These are phyloP conservation scores for Lipomyces spencermartinsiae DNA, from an alignment of 805 yeast species.

Conservation along the genomic window DNA sequence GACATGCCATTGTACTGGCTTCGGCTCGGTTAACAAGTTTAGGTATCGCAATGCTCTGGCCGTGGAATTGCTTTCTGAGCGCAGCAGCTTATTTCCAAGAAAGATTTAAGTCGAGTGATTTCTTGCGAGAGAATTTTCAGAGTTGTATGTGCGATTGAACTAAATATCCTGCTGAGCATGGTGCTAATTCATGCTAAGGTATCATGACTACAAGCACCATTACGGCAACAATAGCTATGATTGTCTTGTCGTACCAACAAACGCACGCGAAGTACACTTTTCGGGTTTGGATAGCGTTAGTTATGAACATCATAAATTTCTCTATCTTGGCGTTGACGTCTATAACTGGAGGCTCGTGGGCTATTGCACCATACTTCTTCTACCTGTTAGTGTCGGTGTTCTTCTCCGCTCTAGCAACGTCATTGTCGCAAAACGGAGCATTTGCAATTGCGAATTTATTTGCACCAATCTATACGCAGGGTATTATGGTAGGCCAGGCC, in stretches of 20 bases:
- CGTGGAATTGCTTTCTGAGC: conserved; percentile 91
- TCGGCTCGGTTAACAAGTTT: neutral
- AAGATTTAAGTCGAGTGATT: conserved; percentile 55
- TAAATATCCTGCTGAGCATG: conserved; percentile 18
- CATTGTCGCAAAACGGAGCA: conserved; percentile 86
- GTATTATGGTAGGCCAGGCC: conserved; percentile 93
- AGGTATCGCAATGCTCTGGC: conserved; percentile 67
- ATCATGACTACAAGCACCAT: conserved; percentile 43
- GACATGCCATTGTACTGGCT: neutral
- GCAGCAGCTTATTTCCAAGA: conserved; percentile 81
- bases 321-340: conserved; percentile 35
- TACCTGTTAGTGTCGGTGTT: conserved; percentile 68
- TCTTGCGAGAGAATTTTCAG: conserved; percentile 57
- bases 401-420: conserved; percentile 62
- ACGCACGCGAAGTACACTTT: conserved; percentile 34
- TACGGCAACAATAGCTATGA: conserved; percentile 45
- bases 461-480: conserved; percentile 82
- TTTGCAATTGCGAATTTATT: conserved; percentile 83
- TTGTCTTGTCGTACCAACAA: conserved; percentile 26
- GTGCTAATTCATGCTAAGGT: neutral
- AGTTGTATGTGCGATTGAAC: conserved; percentile 38
- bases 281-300: conserved; percentile 35
- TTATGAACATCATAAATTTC: conserved; percentile 31
- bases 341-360: conserved; percentile 29
- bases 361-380: conserved; percentile 47